Conservation (phyloP, 495 filamentous ascomycete species). For the Lichina pygmaea region DNA sequence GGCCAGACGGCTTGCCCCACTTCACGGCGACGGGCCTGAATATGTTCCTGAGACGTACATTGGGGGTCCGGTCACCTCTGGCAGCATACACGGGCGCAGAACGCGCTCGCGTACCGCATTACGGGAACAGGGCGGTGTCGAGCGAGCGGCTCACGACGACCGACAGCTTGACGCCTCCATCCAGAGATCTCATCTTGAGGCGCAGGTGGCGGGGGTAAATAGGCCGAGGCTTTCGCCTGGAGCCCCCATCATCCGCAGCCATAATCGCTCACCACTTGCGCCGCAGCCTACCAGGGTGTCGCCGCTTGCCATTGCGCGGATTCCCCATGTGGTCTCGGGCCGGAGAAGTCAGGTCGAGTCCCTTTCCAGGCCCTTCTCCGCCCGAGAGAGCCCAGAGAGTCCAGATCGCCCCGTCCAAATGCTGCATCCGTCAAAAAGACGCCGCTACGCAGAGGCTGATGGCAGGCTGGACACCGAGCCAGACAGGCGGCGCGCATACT, state of each 20-base stretch:
- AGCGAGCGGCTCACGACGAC: too few species aligned
- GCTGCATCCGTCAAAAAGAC: slow-evolving; percentile 20
- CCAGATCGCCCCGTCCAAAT: slow-evolving; percentile 13
- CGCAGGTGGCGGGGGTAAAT: too few species aligned
- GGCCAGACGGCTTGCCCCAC: too few species aligned
- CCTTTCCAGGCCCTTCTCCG: slow-evolving; percentile 1
- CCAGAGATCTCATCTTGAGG: too few species aligned
- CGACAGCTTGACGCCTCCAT: too few species aligned
- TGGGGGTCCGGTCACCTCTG: too few species aligned
- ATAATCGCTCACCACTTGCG: slow-evolving; percentile 44
- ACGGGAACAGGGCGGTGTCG: too few species aligned
- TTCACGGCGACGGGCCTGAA: too few species aligned
- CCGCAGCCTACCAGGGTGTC: slow-evolving; percentile 66
- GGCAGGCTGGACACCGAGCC: slow-evolving; percentile 10
- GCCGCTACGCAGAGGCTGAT: slow-evolving; percentile 14
- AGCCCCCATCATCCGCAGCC: slow-evolving; percentile 26
- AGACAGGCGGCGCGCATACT: slow-evolving; percentile 10
- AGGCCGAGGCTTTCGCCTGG: slow-evolving; percentile 5
- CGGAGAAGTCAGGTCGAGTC: slow-evolving; percentile 7
- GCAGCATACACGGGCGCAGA: too few species aligned
- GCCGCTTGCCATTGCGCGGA: slow-evolving; percentile 37
- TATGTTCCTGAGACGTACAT: too few species aligned
- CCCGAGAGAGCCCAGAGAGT: slow-evolving; percentile 7
- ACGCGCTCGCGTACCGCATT: too few species aligned
- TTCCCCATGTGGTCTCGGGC: slow-evolving; percentile 21